Base-by-base conservation (phyloP, 176 grass and related monocot species). In the Aegilops sharonensis region DNA sequence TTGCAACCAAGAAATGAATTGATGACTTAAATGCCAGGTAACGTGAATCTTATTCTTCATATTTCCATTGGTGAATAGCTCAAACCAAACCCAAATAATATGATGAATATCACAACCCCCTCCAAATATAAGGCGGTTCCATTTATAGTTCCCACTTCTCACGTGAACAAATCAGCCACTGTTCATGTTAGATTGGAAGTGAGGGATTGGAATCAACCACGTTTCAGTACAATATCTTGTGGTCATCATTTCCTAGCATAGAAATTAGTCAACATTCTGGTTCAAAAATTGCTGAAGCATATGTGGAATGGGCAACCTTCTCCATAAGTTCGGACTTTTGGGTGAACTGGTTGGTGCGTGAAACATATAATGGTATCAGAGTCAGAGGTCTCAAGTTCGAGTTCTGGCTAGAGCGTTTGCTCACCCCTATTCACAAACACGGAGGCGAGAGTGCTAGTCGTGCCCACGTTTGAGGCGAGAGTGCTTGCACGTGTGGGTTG, bases 51-150 rank as follows among this genome's bases (percentile, higher is more conserved):
- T 45, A 20, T 37, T 36, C 7, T n/a, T 68, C 23, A 81, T 20
- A 64, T 45, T 48, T 7, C 45, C 5, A 73, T 9, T 50, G 27
- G 30, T 30, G 42, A 81, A 37, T 29, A 85, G 45, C 30, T 68
- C 4, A 69, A 86, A 79, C 31, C 63, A 69, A 86, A 79, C 31
- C 63, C 3, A 77, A 59, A 77, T 8, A 11, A 78, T 27, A 50
- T 34, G 18, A 82, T 57, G 20, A 35, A 15, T 88, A 68, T 20
- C 27, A 50, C 34, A 62, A 78, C 27, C 69, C 36, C 24, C 42
- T 62, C 17, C 29, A 78, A 81, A 68, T 68, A 43, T 48, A 75
- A 52, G 72, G 72, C 13, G 2, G 72, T 9, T 75, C n/a, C 23
- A 48, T 74, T 21, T 81, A 35, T 3, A 82, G 40, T 80, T 80